Base-by-base conservation (phyloP, 768 basidiomycete genomes). In the Termitomyces sp. region DNA sequence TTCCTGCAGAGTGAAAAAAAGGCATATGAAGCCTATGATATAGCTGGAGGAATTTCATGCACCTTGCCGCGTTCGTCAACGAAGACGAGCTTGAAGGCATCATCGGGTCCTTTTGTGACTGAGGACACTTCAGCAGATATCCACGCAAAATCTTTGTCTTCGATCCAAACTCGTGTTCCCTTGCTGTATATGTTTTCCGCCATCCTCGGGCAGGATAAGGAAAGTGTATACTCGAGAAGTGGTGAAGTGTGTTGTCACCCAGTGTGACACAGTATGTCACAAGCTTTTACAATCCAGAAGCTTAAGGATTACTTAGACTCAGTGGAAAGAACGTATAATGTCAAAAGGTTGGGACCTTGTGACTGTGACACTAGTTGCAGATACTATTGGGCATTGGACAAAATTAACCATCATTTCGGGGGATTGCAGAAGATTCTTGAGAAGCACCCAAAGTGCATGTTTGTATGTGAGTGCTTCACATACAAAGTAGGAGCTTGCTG, bases 81-180 rank as follows among this genome's bases (percentile, higher is more conserved):
- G 70, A 95, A 94, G 69, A 81, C 77, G 62, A 97, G 85, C 74
- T 84, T 90, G 77, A 97, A 85, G 65, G 79, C 72, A 67, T 92
- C 91, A 72, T 84, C 87, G 62, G 78, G 68, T 56, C 79, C 79
- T 70, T 85, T 88, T 58, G 79, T 76, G 60, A 84, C 84, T 40
- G 78, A 76, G 53, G 79, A 77, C 61, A 95, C 91, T 71, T 93
- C 90, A 58, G 88, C 94, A 44, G 92, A 91, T 65, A 96, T 81
- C 94, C 94, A 97, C 60, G 92, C 93, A 63, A 88, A 85, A 61
- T 96, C 94, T 73, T 91, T 94, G 78, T 96, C 93, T 62, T 92
- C 84, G 67, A 95, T 94, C 94, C 90, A 92, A 68, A 92, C 90
- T 65, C 90, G 81, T 61, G 90, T 92, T 60, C 90, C 90, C 73